These are phyloP conservation scores for Borealophlyctis nickersoniae DNA, from an alignment of 192 early-diverging fungal species.

Conservation along the genomic window DNA sequence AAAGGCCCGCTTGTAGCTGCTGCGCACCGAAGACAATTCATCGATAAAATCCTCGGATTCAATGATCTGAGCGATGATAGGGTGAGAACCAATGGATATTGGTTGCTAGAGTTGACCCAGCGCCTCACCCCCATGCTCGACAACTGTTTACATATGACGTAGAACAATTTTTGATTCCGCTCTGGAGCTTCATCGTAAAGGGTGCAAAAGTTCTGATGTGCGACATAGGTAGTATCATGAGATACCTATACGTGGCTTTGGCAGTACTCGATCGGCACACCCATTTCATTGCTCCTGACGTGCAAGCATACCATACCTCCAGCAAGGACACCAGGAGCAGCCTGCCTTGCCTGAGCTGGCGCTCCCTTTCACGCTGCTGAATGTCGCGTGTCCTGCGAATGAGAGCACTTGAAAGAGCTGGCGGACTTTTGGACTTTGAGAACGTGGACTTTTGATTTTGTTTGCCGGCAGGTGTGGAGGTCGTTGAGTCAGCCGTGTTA, in stretches of 20 bases:
- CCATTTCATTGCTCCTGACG: neutral
- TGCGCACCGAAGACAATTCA: conserved; percentile 78
- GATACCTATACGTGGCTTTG: neutral
- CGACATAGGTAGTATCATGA: neutral
- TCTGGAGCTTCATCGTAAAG: conserved; percentile 85
- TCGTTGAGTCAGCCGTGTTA: no score
- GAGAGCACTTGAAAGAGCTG: neutral
- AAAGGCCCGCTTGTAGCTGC: conserved; percentile 84
- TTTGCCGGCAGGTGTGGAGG: no score
- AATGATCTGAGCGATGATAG: conserved; percentile 48
- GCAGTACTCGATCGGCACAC: neutral
- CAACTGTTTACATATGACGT: conserved; percentile 82
- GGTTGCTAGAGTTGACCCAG: neutral
- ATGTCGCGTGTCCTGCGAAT: neutral
- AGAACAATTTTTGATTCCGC: conserved; percentile 81
- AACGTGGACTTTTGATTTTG: neutral
- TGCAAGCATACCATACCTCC: conserved; percentile 40
- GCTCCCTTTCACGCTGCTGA: conserved; percentile 10
- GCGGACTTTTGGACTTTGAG: neutral
- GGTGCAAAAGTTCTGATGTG: conserved; percentile 78
- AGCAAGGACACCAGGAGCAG: conserved; percentile 83
- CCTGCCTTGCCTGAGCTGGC: conserved; percentile 63
- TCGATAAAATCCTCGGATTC: conserved; percentile 64
- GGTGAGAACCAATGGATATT: neutral
- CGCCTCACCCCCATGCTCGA: conserved; percentile 71